A percentile compares a stretch with the other conserved stretches of the same genome.
Conservation (phyloP, 768 basidiomycete genomes). For the Kwoniella sp. region DNA sequence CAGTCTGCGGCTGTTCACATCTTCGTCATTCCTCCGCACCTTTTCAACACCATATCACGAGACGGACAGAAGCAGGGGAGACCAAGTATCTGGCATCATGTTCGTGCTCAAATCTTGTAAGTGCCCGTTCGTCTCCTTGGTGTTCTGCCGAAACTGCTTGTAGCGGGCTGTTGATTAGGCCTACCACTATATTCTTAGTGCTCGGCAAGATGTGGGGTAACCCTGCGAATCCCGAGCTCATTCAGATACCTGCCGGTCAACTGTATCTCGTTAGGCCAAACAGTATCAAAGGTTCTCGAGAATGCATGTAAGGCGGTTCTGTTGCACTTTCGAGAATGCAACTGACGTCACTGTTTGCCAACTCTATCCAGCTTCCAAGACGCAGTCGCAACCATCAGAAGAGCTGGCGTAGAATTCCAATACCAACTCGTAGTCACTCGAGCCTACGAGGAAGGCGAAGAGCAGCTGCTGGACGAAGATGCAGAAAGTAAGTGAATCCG, state of each 20-base stretch:
- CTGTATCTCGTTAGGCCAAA: slow-evolving; percentile 88
- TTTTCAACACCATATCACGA: no score
- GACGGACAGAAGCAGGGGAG: no score
- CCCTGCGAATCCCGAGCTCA: slow-evolving; percentile 90
- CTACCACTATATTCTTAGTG: no score
- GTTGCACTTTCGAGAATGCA: no score
- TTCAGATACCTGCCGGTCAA: slow-evolving; percentile 88
- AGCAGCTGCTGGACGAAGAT: slow-evolving; percentile 89
- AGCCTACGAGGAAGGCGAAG: slow-evolving; percentile 95
- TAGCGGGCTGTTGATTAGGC: no score
- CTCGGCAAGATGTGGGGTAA: slow-evolving; percentile 95
- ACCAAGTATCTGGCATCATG: no score
- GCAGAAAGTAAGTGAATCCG: slow-evolving; percentile 60
- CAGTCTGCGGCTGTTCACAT: no score
- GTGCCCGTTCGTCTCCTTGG: slow-evolving; percentile 35
- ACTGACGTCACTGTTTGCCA: not conserved
- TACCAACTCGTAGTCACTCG: slow-evolving; percentile 89
- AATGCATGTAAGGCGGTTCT: slow-evolving; percentile 86
- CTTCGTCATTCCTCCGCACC: no score
- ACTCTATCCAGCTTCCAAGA: slow-evolving; percentile 80
- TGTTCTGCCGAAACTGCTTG: no score
- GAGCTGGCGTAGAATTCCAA: slow-evolving; percentile 70
- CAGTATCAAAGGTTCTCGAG: slow-evolving; percentile 83
- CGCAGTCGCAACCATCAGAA: slow-evolving; percentile 89
- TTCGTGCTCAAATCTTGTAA: slow-evolving; percentile 54